These are phyloP conservation scores for Coniferiporia sulphurascens DNA, from an alignment of 1,284 basidiomycete genomes.

Conservation along the genomic window DNA sequence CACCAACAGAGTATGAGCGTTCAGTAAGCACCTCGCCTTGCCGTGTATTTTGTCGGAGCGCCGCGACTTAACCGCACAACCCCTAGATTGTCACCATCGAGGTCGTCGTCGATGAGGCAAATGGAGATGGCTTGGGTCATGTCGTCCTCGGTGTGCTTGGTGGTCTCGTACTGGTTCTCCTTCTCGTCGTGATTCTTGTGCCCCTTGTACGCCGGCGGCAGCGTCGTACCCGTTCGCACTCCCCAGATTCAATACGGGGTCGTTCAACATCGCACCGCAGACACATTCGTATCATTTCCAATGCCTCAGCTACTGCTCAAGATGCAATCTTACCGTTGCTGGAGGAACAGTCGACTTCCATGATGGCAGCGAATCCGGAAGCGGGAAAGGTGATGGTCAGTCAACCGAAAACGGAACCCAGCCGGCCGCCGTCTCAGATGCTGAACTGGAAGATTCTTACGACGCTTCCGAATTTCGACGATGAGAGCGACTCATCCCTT, in stretches of 20 bases:
- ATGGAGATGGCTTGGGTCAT: slow-evolving; percentile 1
- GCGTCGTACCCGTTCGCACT: neutral
- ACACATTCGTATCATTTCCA: slow-evolving; percentile 3
- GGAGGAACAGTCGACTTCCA: slow-evolving; percentile 2
- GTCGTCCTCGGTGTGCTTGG: slow-evolving; percentile 15
- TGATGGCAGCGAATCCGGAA: neutral
- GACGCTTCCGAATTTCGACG: slow-evolving; percentile 12
- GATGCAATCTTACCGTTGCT: slow-evolving; percentile 9
- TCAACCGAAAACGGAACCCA: slow-evolving; percentile 1
- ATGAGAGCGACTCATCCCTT: slow-evolving; percentile 7
- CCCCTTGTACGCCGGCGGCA: slow-evolving; percentile 13
- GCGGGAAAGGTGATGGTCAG: slow-evolving; percentile 8
- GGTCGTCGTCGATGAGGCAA: neutral
- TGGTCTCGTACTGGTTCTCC: slow-evolving; percentile 7
- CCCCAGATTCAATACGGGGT: neutral
- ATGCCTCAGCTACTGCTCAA: neutral
- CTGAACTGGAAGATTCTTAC: slow-evolving; percentile 8
- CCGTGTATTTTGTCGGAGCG: neutral
- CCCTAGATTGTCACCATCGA: neutral
- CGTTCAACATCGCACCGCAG: slow-evolving; percentile 10
- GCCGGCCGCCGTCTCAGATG: slow-evolving; percentile 2
- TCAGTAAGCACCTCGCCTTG: neutral
- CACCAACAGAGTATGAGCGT: neutral
- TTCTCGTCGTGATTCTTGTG: slow-evolving; percentile 14
- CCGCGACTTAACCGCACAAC: neutral